Conservation (phyloP, 2,329 filamentous ascomycete genomes). For the Aspergillus sp. region DNA sequence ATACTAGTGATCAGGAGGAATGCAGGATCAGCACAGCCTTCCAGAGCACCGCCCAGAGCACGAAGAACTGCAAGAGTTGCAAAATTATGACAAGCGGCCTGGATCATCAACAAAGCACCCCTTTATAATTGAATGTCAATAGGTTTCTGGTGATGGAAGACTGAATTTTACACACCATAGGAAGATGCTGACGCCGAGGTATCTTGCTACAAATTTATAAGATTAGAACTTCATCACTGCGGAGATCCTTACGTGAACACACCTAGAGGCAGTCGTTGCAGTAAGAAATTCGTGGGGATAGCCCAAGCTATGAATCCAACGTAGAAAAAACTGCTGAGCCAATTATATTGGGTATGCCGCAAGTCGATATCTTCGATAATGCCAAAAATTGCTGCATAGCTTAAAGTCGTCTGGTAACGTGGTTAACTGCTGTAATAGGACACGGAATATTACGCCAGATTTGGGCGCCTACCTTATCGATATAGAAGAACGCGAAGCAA, state of each 20-base stretch:
- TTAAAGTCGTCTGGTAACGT: constrained; percentile 51
- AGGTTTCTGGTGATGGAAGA: background rate
- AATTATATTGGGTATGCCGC: constrained; percentile 58
- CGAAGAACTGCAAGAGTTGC: constrained; percentile 56
- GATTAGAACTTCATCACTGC: background rate
- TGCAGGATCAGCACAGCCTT: constrained; percentile 58
- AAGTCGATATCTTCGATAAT: constrained; percentile 59
- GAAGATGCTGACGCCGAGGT: constrained; percentile 58
- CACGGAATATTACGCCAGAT: background rate
- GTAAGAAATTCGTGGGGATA: constrained; percentile 54
- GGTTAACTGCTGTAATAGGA: background rate
- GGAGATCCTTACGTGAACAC: constrained; percentile 6
- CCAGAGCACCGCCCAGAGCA: constrained; percentile 56
- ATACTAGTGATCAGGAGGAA: constrained; percentile 66
- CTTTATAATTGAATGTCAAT: constrained; percentile 17
- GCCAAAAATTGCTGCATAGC: constrained; percentile 65
- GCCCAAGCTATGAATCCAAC: constrained; percentile 57
- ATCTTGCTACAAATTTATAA: constrained; percentile 38
- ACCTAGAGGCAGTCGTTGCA: constrained; percentile 53
- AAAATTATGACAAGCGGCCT: constrained; percentile 57
- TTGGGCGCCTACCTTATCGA: constrained; percentile 36
- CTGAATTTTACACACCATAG: constrained; percentile 42
- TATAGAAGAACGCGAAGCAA: constrained; percentile 55
- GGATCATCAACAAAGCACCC: constrained; percentile 52
- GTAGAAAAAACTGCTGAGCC: constrained; percentile 56